Evolutionary conservation across 768 basidiomycete genomes (phyloP).

Genomic region (Phylloporus rhodoxanthus): DNA sequence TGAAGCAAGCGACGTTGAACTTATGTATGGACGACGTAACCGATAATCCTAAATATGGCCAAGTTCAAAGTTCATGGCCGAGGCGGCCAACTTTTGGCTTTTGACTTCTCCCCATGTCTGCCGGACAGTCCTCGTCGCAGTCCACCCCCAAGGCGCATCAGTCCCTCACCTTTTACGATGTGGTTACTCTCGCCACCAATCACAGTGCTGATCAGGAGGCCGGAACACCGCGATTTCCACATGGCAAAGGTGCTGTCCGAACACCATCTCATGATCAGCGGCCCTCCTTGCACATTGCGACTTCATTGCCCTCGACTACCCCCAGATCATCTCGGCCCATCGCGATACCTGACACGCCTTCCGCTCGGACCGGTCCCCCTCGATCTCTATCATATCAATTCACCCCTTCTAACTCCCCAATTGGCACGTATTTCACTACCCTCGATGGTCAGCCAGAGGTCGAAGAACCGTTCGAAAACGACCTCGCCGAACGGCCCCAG

Average conservation of each 20-base stretch:
- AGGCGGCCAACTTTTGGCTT: background rate
- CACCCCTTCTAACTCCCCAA: conserved; percentile 41
- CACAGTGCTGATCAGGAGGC: conserved; percentile 1
- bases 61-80: background rate
- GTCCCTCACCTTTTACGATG: conserved; percentile 5
- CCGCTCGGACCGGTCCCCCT: conserved; percentile 66
- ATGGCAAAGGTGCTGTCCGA: background rate
- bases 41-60: background rate
- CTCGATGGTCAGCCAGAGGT: conserved; percentile 26
- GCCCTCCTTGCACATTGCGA: conserved; percentile 12
- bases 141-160: background rate
- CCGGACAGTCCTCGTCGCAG: background rate
- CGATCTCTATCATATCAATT: conserved; percentile 66
- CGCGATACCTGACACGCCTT: conserved; percentile 41
- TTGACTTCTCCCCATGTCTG: conserved; percentile 9
- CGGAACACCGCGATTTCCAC: background rate
- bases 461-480: conserved; percentile 25
- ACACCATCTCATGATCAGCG: conserved; percentile 7
- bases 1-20: too few relatives aligned
- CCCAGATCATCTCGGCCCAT: conserved; percentile 5
- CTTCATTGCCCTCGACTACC: conserved; percentile 5
- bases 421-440: conserved; percentile 24
- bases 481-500: conserved; percentile 30
- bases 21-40: too few relatives aligned
- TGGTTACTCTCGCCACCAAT: conserved; percentile 5